phyloP scores from a whole-genome alignment of 805 yeast species.

The Myxozyma vanderwaltii region DNA sequence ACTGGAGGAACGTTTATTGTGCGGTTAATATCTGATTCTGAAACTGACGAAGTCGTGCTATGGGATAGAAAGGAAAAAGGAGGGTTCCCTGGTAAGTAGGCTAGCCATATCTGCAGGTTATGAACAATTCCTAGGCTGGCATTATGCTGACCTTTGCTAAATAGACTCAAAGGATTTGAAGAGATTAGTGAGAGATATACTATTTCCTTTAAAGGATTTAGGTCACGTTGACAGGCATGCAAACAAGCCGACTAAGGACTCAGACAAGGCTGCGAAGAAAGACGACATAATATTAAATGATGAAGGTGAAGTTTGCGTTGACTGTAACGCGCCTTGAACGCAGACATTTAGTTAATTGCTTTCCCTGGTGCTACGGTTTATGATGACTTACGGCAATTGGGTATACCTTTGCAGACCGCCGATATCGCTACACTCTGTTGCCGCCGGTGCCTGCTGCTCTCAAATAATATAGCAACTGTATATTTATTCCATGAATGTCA shows the following conservation, averaged over 20 bases:
- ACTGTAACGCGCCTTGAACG: conserved; percentile 7
- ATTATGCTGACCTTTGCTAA: no score
- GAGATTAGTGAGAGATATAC: conserved; percentile 59
- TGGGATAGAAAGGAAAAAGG: conserved; percentile 67
- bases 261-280: background rate
- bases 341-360: background rate
- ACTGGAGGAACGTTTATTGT: conserved; percentile 63
- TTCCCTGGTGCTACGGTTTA: no score
- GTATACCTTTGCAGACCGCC: no score
- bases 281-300: conserved; percentile 4
- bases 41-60: conserved; percentile 43
- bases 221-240: conserved; percentile 63
- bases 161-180: conserved; percentile 81
- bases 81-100: conserved; percentile 66
- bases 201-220: conserved; percentile 57
- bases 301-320: conserved; percentile 11
- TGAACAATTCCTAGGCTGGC: no score
- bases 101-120: background rate
- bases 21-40: conserved; percentile 48
- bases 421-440: no score
- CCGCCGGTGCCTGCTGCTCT: no score
- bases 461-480: no score
- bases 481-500: no score
- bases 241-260: background rate
- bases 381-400: no score